Evolutionary conservation across 2,329 filamentous ascomycete species (phyloP), one percentile per base, ranked within the genome.

Genomic region (Dothistroma septosporum): DNA sequence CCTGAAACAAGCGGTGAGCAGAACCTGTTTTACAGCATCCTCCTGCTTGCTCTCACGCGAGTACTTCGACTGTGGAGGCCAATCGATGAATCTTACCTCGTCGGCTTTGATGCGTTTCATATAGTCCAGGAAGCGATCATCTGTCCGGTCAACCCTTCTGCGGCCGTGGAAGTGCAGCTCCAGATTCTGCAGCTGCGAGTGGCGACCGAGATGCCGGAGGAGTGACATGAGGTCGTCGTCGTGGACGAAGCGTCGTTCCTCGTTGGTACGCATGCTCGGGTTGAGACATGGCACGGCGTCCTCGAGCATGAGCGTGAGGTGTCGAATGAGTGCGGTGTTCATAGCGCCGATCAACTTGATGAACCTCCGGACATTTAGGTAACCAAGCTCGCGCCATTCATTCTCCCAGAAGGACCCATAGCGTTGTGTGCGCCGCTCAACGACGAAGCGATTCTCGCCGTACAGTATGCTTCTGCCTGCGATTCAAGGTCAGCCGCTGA

Each of bases 221-320:
- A 77, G 74, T 28, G 78, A 76, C 46, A 79, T 73, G 46, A 83
- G 67, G 41, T 78, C 73, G 9, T 77, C 73, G 63, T 83, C 80
- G 49, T 79, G 73, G 53, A 81, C 74, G 61, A 78, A 83, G 28
- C 79, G 77, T n/a, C 79, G 78, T 41, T 77, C 70, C 58, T 81
- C 77, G 53, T 74, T 70, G 53, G 69, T 72, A 48, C 62, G 65
- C 55, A 76, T 66, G 49, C 74, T 68, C 0, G 77, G 75, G 47
- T 77, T 77, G 12, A 76, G 68, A 21, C 74, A 76, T 2, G 75
- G 76, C 6, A 70, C 68, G 0, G 78, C 79, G 61, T 83, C 80
- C 47, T 78, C 77, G 52, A 82, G 76, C 19, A 70, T 62, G 60
- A 82, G 69, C 14, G 73, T 75, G 47, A 82, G 61, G 37, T 78